Evolutionary conservation across 2,329 filamentous ascomycete genomes (phyloP), one percentile per base, ranked within the genome.

Genomic region (Fusarium sp.): DNA sequence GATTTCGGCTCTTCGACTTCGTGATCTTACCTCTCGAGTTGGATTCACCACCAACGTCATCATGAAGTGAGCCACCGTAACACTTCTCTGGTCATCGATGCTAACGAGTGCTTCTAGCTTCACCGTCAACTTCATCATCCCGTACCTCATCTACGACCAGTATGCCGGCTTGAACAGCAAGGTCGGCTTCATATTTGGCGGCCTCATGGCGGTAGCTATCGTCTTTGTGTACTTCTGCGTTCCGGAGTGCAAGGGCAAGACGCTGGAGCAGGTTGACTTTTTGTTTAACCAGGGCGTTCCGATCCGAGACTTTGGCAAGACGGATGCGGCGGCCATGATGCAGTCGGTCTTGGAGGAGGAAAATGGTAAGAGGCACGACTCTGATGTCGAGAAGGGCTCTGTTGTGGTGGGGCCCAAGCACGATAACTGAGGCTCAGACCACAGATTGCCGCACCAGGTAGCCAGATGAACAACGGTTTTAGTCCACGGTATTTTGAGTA

Each of bases 141-240:
- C 75, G 0, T 77, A 77, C 25, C 74, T 77, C 6, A 63, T 76
- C 7, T 75, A 66, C 20, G 67, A 66, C 13, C 16, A 71, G n/a
- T 76, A 76, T 9, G 76, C 69, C 0, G 75, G 72, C 2, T 14
- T 77, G 3, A 66, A 68, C 9, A 76, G 74, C 18, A 70, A 70
- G 7, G 71, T 77, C 2, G 74, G 74, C 0, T 77, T 77, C 56
- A 77, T 77, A 3, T 77, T 77, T 31, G 75, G 73, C 22, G 50
- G 65, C 0, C 33, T 77, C 0, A 69, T 68, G 71, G 65, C 59
- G 0, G 6, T 56, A 2, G 69, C 68, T 0, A 35, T 64, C 4
- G 27, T 67, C 0, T 77, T 77, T 31, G 50, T 70, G 0, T 77
- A 74, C 47, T 75, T 75, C 5, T 77, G 73, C 0, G 74, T 77